Evolutionary conservation across 2,329 filamentous ascomycete species (phyloP).

Genomic region (Arthrobotrys musiformis): DNA sequence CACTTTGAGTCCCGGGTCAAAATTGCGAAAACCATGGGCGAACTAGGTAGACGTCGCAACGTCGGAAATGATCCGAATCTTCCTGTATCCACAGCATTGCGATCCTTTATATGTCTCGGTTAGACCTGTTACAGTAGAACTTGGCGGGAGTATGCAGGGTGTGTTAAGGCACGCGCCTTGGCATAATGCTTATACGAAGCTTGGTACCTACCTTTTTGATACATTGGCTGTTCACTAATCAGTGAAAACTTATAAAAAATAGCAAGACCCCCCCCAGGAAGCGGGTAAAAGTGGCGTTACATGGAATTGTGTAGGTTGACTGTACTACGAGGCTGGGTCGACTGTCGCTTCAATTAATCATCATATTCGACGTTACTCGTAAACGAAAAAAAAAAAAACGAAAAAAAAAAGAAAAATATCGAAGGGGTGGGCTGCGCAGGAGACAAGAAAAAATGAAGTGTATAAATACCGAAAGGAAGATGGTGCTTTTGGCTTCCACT

Average conservation of each 20-base stretch:
- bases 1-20: neutral
- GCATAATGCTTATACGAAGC: conserved; percentile 6
- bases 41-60: neutral
- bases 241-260: conserved; percentile 1
- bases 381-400: neutral
- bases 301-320: neutral
- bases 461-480: neutral
- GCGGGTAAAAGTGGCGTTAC: neutral
- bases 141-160: neutral
- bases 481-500: neutral
- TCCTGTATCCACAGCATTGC: neutral
- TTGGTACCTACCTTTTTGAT: conserved; percentile 1
- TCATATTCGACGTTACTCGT: neutral
- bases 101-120: neutral
- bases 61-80: neutral
- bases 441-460: neutral
- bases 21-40: conserved; percentile 7
- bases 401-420: neutral
- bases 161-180: conserved; percentile 2
- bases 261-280: neutral
- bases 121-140: neutral
- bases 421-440: too few relatives aligned
- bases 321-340: neutral
- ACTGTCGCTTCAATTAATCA: neutral
- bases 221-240: neutral